Base-by-base conservation (phyloP, 768 basidiomycete genomes). In the Lanmaoa pseudosensibilis region DNA sequence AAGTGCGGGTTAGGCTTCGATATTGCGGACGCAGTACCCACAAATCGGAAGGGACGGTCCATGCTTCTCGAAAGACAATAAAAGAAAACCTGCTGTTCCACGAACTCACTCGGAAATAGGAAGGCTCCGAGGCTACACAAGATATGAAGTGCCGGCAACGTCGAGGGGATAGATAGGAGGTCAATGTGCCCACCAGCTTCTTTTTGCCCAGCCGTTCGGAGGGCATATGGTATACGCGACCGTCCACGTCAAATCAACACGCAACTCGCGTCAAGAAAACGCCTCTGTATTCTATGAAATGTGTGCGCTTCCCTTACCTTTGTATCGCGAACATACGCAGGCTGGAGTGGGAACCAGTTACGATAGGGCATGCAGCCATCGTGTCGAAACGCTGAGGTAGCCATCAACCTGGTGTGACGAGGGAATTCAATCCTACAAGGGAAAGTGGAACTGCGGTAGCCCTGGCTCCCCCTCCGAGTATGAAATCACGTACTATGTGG, bases 281-380 rank as follows among this genome's bases (percentile, higher is more conserved):
- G 34, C 5, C 27, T 13, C 19, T 30, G 34, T 13, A 27, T 33
- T 61, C 21, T 53, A 64, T 63, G 62, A 64, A 54, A 63, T 51
- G 57, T 3, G 57, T 51, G 57, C 39, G 47, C 41, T 6, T 18
- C 43, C 60, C 61, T 63, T 54, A 44, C 55, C 38, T 18, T 12
- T 48, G 21, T 37, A 40, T 46, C 30, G 25, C 33, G 6, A 36
- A 41, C 13, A 45, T n/a, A 30, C 6, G 43, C 7, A 27, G 38
- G 33, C 39, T 51, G 60, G 60, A 61, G 60, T 61, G 60, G 60
- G 60, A 61, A 62, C 15, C 1, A 8, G 38, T 62, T 52, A 57
- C 56, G 56, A 50, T 21, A 63, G 52, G 44, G 7, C 51, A 63
- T 21, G 61, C 61, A 54, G 56, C 46, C 38, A 46, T 33, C 11